phyloP scores from a whole-genome alignment of 1,139 yeast species.

The Kurtzmaniella quercitrusa region DNA sequence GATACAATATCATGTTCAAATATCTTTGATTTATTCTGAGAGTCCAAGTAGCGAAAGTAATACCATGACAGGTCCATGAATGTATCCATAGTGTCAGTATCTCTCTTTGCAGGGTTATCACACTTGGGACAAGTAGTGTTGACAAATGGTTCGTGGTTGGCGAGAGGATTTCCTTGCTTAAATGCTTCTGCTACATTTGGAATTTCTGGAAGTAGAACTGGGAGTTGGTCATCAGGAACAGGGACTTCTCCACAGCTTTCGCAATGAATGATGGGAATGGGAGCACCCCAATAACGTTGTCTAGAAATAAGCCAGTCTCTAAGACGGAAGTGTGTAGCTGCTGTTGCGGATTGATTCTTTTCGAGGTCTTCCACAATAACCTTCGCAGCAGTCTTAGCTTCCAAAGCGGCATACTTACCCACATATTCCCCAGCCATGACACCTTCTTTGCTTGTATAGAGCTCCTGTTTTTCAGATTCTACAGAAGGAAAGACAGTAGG shows the following conservation, averaged over 20 bases:
- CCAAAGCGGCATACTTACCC: slow-evolving; percentile 49
- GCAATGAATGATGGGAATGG: slow-evolving; percentile 92
- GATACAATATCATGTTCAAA: slow-evolving; percentile 53
- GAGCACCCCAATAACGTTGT: slow-evolving; percentile 98
- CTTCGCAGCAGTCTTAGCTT: slow-evolving; percentile 48
- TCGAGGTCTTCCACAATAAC: slow-evolving; percentile 43
- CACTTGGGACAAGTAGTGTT: slow-evolving; percentile 80
- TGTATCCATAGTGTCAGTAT: slow-evolving; percentile 98
- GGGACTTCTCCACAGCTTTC: slow-evolving; percentile 81
- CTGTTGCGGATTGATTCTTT: slow-evolving; percentile 36
- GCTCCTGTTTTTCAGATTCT: slow-evolving; percentile 6
- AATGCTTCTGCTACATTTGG: slow-evolving; percentile 26
- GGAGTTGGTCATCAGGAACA: slow-evolving; percentile 81
- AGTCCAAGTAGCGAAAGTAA: slow-evolving; percentile 77
- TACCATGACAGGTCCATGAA: slow-evolving; percentile 99
- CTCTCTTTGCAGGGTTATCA: slow-evolving; percentile 68
- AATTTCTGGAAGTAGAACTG: slow-evolving; percentile 71
- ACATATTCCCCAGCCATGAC: slow-evolving; percentile 36
- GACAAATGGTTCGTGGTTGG: slow-evolving; percentile 64
- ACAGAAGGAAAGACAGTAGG: slow-evolving; percentile 41
- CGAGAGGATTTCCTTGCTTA: slow-evolving; percentile 58
- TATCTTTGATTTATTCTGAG: slow-evolving; percentile 53
- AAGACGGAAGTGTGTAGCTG: slow-evolving; percentile 55
- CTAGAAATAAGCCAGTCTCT: slow-evolving; percentile 94
- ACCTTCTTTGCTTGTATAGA: slow-evolving; percentile 50